These are phyloP conservation scores for Vigna nakashimae DNA, from an alignment of 306 rosid species.

Conservation along the genomic window DNA sequence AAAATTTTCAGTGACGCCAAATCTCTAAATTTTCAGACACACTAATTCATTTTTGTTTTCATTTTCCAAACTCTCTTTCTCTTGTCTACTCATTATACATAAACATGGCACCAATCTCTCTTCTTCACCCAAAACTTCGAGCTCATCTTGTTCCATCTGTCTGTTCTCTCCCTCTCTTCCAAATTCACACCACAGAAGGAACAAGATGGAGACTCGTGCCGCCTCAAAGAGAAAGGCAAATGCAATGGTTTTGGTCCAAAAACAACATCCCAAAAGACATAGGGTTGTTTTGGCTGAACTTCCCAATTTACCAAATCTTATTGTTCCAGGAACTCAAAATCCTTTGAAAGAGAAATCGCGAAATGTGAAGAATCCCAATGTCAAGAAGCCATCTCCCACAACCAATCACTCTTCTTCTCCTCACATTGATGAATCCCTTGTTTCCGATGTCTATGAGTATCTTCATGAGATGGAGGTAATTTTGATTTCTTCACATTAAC, in stretches of 20 bases:
- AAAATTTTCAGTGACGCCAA: too few species aligned
- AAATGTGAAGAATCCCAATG: conserved; percentile 25
- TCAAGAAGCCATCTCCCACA: conserved; percentile 9
- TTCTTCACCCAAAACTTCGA: neutral
- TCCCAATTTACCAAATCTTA: conserved; percentile 49
- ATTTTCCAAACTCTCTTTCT: neutral
- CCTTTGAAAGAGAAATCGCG: conserved; percentile 28
- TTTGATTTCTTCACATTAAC: neutral
- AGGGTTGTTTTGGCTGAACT: conserved; percentile 70
- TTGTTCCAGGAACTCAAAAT: neutral
- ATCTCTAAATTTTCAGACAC: neutral
- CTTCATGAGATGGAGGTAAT: conserved; percentile 73
- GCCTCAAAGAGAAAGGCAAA: conserved; percentile 52
- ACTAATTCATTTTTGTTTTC: neutral
- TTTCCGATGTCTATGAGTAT: conserved; percentile 48
- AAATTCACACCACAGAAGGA: neutral
- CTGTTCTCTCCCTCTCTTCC: neutral
- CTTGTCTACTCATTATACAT: neutral
- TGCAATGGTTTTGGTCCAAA: conserved; percentile 25
- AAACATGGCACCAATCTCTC: neutral
- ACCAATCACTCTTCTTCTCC: neutral
- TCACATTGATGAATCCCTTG: neutral
- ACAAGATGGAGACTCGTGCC: conserved; percentile 19
- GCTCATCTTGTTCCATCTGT: neutral
- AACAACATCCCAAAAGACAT: conserved; percentile 45